A percentile compares a stretch with the other conserved stretches of the same genome.
Conservation (phyloP, 202 grass and related monocot species). For the Hordeum pubiflorum region DNA sequence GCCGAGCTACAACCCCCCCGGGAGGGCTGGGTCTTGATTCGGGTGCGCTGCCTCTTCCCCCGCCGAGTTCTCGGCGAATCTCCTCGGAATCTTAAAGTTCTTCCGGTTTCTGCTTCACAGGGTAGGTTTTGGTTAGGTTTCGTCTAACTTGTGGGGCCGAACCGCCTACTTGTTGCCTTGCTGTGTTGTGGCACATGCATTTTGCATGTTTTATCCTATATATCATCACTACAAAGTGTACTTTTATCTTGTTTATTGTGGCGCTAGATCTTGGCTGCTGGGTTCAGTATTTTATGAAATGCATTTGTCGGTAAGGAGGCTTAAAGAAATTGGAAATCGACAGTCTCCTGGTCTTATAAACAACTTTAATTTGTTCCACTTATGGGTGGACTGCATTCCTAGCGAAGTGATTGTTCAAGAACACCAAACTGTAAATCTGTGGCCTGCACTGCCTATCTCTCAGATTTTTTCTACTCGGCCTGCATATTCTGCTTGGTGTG, state of each 20-base stretch:
- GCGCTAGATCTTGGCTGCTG: background rate
- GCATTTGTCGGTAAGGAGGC: background rate
- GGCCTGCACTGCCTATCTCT: background rate
- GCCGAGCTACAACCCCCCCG: background rate
- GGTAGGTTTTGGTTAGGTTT: background rate
- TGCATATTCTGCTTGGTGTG: background rate
- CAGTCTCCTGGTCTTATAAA: no score
- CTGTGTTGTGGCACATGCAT: no score
- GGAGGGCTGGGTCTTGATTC: background rate
- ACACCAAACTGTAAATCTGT: background rate
- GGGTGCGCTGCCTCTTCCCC: background rate
- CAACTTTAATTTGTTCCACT: background rate
- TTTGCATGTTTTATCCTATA: no score
- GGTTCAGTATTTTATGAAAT: background rate
- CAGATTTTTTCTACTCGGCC: background rate
- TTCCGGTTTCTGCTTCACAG: background rate
- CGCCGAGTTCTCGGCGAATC: background rate
- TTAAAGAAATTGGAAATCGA: no score
- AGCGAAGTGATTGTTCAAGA: background rate
- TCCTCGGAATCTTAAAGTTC: background rate
- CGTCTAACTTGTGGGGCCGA: background rate
- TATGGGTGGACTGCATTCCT: background rate
- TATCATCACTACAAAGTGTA: background rate
- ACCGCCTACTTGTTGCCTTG: background rate
- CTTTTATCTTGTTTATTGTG: background rate